Conservation (phyloP, 306 rosid genomes). For the Cucurbita maxima region DNA sequence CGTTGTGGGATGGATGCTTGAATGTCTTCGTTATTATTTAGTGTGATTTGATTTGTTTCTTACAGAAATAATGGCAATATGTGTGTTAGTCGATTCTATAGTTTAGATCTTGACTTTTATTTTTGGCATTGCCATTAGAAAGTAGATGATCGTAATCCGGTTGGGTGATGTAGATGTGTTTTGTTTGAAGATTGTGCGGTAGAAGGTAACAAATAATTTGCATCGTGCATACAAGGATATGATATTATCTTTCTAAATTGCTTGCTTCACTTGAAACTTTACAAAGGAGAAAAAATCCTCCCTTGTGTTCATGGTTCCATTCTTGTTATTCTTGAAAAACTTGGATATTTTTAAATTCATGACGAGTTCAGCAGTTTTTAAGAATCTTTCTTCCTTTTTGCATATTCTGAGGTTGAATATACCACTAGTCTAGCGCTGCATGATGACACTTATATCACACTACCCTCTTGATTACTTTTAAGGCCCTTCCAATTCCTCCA, state of each 20-base stretch:
- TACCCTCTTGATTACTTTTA: neutral
- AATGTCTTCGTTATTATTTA: neutral
- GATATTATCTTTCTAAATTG: neutral
- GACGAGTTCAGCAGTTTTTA: neutral
- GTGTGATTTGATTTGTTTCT: neutral
- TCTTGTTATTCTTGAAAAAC: neutral
- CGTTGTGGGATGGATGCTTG: neutral
- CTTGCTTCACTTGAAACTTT: neutral
- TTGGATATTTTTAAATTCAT: neutral
- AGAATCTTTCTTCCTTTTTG: neutral
- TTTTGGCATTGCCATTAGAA: neutral
- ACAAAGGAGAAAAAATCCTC: neutral
- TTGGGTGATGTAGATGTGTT: neutral
- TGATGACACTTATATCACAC: neutral
- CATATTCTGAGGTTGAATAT: neutral
- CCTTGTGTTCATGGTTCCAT: neutral
- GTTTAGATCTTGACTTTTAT: neutral
- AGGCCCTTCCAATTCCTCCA: neutral
- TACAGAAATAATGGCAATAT: neutral
- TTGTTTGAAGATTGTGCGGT: neutral
- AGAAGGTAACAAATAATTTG: neutral
- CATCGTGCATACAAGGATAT: neutral
- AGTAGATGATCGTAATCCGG: neutral
- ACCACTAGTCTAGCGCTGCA: neutral
- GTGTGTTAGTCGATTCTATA: neutral